Evolutionary conservation across 805 yeast species (phyloP), one percentile per base, ranked within the genome.

Genomic region (Metschnikowia lachancei): DNA sequence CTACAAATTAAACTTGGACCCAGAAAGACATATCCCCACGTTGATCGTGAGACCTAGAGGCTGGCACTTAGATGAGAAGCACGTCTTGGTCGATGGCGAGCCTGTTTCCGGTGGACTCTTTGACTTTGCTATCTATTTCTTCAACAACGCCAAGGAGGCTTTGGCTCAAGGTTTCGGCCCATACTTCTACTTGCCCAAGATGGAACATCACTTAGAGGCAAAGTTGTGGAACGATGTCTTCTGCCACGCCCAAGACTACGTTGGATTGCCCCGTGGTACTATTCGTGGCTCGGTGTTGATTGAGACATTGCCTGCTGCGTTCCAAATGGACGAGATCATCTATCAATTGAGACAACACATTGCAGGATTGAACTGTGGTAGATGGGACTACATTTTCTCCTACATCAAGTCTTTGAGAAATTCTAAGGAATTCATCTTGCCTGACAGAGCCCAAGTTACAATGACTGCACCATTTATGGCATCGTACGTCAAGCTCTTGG

Each of bases 381-480:
- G 95, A 70, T 86, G 94, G 92, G 95, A 86, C 67, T 86, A 86
- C 69, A 85, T 86, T 67, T 86, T 86, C 70, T 81, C 87, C 32
- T 83, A 87, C 52, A 85, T 86, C 65, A 86, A 86, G 67, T 74
- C 86, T 36, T 76, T 86, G 55, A 78, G 90, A 69, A 83, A 82
- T 67, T 78, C 80, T 58, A 77, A 81, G 43, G 77, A 77, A 38
- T 82, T 80, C 60, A 74, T 86, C 49, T 70, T 86, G 52, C 94
- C 95, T n/a, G 86, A 85, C 70, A 75, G 95, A 65, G 81, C 81
- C 47, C 85, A 77, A 60, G 90, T 86, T 36, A 85, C 88, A 14
- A 86, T 86, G 95, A 71, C 79, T 32, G 85, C 87, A 19, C 87
- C 91, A 50, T 86, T 86, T 67, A 85, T 86, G 94, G 74, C 84